phyloP scores from a whole-genome alignment of 257 asterid genomes.

The Anisodus acutangulus region DNA sequence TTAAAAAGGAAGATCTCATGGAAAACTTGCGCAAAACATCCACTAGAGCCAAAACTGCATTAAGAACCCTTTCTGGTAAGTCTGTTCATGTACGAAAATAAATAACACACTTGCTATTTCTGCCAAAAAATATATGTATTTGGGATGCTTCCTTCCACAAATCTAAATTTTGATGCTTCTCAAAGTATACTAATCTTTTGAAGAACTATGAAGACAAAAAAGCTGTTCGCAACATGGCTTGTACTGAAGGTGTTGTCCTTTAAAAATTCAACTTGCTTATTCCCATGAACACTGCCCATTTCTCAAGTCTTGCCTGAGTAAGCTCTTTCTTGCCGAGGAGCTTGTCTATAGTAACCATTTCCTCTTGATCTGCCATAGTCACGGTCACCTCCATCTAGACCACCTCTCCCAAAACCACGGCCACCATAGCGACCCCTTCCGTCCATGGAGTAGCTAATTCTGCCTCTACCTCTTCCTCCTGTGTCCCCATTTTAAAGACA shows the following conservation, averaged over 20 bases:
- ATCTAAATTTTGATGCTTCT: slow-evolving; percentile 30
- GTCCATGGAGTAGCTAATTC: slow-evolving; percentile 66
- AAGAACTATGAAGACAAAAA: slow-evolving; percentile 47
- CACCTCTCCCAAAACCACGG: slow-evolving; percentile 57
- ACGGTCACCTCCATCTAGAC: slow-evolving; percentile 61
- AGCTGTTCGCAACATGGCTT: slow-evolving; percentile 48
- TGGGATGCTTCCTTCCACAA: slow-evolving; percentile 23
- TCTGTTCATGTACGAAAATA: background rate
- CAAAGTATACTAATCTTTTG: slow-evolving; percentile 36
- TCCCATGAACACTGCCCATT: slow-evolving; percentile 57
- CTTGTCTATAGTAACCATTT: slow-evolving; percentile 72
- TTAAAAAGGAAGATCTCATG: background rate
- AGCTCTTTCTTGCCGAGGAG: slow-evolving; percentile 59
- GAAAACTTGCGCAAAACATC: background rate
- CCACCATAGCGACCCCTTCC: slow-evolving; percentile 76
- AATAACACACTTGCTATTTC: slow-evolving; percentile 15
- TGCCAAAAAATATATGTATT: slow-evolving; percentile 28
- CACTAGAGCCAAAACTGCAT: slow-evolving; percentile 18
- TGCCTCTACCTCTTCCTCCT: slow-evolving; percentile 95
- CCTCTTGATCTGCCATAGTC: slow-evolving; percentile 70
- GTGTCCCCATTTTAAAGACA: slow-evolving; percentile 26
- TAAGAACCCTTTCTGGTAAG: background rate
- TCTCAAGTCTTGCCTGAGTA: slow-evolving; percentile 51
- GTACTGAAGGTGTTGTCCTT: slow-evolving; percentile 39
- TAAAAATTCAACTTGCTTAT: slow-evolving; percentile 36